These are phyloP conservation scores for Cyclotella baltica DNA, from an alignment of 108 stramenopile species.

Conservation along the genomic window DNA sequence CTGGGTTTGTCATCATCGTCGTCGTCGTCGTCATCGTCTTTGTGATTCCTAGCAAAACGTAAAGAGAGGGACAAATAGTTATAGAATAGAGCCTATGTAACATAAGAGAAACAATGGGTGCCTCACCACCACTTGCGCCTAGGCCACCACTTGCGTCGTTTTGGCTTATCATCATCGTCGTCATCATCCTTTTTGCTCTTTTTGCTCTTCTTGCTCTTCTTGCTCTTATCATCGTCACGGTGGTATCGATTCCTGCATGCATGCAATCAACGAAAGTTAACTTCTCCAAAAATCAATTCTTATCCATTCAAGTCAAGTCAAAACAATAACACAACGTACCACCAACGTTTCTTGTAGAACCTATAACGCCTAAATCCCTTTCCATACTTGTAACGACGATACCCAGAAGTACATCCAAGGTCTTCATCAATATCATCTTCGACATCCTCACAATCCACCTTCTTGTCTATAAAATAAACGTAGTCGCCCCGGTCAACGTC, in stretches of 20 bases:
- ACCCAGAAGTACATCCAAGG: background rate
- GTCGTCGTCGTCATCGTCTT: background rate
- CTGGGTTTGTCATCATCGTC: background rate
- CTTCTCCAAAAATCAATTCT: too few species aligned
- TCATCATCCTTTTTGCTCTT: constrained; percentile 11
- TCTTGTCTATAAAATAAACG: background rate
- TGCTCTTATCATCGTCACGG: background rate
- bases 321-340: background rate
- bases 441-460: constrained; percentile 2
- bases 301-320: too few species aligned
- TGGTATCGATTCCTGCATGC: constrained; percentile 2
- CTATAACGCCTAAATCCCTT: background rate
- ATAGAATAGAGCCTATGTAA: background rate
- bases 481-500: constrained; percentile 2
- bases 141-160: background rate
- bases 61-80: background rate
- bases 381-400: background rate
- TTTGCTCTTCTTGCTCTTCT: background rate
- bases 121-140: background rate
- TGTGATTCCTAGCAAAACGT: background rate
- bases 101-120: background rate
- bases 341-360: background rate
- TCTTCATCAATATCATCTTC: constrained; percentile 1
- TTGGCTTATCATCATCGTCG: background rate
- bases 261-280: background rate